Evolutionary conservation across 2,329 filamentous ascomycete genomes (phyloP).

Genomic region (Trichoderma polysporum): DNA sequence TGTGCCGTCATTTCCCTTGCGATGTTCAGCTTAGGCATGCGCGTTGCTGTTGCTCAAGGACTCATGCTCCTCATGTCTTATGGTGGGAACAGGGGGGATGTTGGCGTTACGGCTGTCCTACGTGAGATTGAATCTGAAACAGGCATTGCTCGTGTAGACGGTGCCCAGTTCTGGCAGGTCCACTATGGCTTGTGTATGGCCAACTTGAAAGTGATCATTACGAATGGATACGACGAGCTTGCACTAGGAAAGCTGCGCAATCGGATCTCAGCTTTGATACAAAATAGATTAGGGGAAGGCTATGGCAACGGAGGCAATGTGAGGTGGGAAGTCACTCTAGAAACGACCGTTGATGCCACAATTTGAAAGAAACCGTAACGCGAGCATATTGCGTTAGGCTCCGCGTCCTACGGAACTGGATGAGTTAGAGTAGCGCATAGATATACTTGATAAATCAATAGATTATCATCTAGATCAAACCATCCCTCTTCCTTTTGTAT

Average conservation of each 20-base stretch:
- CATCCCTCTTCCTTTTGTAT: neutral
- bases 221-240: conserved; percentile 64
- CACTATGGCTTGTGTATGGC: conserved; percentile 97
- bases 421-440: neutral
- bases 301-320: conserved; percentile 77
- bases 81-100: conserved; percentile 38
- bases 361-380: conserved; percentile 21
- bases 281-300: conserved; percentile 81
- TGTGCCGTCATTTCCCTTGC: conserved; percentile 77
- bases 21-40: conserved; percentile 85
- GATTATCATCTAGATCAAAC: neutral
- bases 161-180: conserved; percentile 97
- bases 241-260: conserved; percentile 71
- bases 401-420: neutral
- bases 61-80: conserved; percentile 97
- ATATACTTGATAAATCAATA: neutral
- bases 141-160: conserved; percentile 73
- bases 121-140: conserved; percentile 81
- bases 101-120: conserved; percentile 69
- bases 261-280: conserved; percentile 73
- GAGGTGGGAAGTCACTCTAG: conserved; percentile 90
- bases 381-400: neutral
- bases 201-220: conserved; percentile 77
- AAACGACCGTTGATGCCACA: conserved; percentile 55
- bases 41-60: conserved; percentile 81